Evolutionary conservation across 495 filamentous ascomycete species (phyloP).

Genomic region (Neurospora terricola): DNA sequence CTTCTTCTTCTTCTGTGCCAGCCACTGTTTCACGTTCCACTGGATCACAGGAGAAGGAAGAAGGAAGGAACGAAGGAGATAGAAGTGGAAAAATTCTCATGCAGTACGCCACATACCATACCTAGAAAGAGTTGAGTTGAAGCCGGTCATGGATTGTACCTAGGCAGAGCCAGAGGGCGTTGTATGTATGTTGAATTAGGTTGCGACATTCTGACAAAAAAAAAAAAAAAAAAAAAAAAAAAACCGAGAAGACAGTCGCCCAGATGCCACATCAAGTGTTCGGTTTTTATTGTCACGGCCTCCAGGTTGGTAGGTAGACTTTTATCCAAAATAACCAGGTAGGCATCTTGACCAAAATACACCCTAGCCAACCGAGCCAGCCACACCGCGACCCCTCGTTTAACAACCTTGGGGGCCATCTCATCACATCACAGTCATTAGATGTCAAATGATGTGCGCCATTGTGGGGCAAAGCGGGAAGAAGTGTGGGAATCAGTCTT

Average conservation of each 20-base stretch:
- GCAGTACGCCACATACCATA: background rate
- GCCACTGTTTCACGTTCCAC: background rate
- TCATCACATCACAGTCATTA: background rate
- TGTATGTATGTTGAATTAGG: too few relatives aligned
- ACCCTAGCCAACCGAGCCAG: background rate
- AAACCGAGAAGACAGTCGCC: too few relatives aligned
- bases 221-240: too few relatives aligned
- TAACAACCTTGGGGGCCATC: background rate
- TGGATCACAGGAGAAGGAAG: background rate
- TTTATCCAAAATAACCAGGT: background rate
- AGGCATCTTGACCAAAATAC: background rate
- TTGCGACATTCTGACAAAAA: too few relatives aligned
- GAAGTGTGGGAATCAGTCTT: background rate
- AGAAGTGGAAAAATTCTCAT: background rate
- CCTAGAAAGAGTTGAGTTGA: background rate
- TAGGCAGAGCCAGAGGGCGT: too few relatives aligned
- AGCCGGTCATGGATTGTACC: background rate
- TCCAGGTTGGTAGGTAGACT: too few relatives aligned
- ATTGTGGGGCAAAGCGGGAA: background rate
- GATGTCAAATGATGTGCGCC: background rate
- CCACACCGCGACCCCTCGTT: background rate
- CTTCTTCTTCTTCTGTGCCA: background rate
- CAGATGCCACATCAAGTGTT: too few relatives aligned
- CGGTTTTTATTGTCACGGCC: too few relatives aligned
- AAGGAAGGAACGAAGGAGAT: background rate